Percentiles rank a stretch among this genome's conserved stretches.
phyloP scores from a whole-genome alignment of 2,329 filamentous ascomycete species.

The Thelonectria olida region DNA sequence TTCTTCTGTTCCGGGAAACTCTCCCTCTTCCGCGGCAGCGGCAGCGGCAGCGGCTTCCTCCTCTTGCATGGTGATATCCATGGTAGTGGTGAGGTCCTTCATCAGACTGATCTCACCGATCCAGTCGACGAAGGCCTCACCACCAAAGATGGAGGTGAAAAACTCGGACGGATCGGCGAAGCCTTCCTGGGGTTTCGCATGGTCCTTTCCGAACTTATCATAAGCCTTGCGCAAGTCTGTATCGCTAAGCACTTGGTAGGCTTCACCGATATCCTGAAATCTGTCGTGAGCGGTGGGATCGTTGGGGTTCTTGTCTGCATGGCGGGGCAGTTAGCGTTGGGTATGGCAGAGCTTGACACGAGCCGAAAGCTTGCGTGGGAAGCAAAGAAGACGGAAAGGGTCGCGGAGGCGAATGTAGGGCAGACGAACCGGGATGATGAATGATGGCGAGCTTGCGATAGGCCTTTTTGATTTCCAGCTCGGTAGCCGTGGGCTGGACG shows the following conservation, averaged over 20 bases:
- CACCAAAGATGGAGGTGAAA: conserved; percentile 98
- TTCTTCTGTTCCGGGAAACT: conserved; percentile 66
- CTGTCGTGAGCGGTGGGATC: conserved; percentile 93
- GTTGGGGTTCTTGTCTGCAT: conserved; percentile 92
- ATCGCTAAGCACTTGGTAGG: conserved; percentile 85
- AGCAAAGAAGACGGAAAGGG: not conserved
- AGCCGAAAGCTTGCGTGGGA: not conserved
- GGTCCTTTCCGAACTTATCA: conserved; percentile 97
- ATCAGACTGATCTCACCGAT: conserved; percentile 98
- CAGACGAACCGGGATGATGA: conserved; percentile 79
- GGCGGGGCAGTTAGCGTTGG: conserved; percentile 19
- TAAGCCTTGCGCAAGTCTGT: conserved; percentile 88
- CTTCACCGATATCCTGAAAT: conserved; percentile 87
- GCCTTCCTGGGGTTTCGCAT: conserved; percentile 87
- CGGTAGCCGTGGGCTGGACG: conserved; percentile 84
- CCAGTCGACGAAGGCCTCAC: conserved; percentile 93
- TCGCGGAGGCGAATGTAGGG: not conserved
- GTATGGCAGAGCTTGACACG: not conserved
- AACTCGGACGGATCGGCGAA: conserved; percentile 98
- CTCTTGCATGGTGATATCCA: conserved; percentile 95
- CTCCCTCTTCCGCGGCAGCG: conserved; percentile 57
- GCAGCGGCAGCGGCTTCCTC: conserved; percentile 69
- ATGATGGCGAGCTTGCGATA: conserved; percentile 95
- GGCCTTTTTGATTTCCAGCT: conserved; percentile 96
- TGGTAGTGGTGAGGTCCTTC: conserved; percentile 97